Evolutionary conservation across 2,329 filamentous ascomycete species (phyloP).

Genomic region (Hypoxylon rubiginosum): DNA sequence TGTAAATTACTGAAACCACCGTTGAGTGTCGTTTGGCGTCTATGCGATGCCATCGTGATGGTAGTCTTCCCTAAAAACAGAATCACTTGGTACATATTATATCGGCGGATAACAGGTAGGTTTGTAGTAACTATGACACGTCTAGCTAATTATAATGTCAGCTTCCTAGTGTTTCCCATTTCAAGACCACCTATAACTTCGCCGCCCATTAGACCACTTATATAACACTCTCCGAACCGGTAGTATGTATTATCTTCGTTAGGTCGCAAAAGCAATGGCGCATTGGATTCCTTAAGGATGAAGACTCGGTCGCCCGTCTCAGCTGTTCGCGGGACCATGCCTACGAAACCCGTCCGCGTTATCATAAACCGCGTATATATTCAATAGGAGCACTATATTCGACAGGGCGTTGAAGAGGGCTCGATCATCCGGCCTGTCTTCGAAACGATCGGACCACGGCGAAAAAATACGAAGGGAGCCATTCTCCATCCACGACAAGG

Average conservation of each 20-base stretch:
- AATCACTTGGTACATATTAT: too few species aligned
- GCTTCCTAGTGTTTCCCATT: not conserved
- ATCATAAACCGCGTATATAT: not conserved
- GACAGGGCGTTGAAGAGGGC: not conserved
- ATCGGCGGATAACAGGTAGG: not conserved
- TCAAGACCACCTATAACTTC: not conserved
- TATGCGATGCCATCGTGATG: not conserved
- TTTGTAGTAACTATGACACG: not conserved
- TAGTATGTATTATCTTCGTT: not conserved
- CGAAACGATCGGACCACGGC: not conserved
- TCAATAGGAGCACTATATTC: not conserved
- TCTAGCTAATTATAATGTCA: not conserved
- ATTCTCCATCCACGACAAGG: not conserved
- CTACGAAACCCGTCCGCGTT: not conserved
- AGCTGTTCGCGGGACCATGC: not conserved
- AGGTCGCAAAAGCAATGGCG: not conserved
- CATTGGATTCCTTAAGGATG: not conserved
- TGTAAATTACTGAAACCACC: not conserved
- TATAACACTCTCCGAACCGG: not conserved
- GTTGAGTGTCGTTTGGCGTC: not conserved
- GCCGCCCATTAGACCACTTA: not conserved
- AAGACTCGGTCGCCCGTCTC: not conserved
- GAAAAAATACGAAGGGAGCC: not conserved
- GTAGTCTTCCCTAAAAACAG: too few species aligned
- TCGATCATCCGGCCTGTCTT: not conserved